Evolutionary conservation across 805 yeast species (phyloP).

Genomic region (Metschnikowia cerradonensis): DNA sequence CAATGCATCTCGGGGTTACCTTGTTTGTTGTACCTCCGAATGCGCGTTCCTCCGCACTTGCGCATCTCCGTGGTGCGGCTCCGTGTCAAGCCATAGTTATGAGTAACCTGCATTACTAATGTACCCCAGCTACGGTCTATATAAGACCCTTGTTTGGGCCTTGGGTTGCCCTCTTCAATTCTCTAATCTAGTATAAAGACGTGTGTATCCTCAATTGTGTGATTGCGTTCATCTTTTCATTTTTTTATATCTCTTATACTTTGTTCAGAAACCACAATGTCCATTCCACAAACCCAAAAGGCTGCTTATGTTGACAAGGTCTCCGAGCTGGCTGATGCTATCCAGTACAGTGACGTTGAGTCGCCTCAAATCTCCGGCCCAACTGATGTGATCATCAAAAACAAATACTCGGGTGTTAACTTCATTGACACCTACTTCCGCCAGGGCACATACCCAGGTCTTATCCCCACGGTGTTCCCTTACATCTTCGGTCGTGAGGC

Average conservation of each 20-base stretch:
- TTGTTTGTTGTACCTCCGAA: too few relatives aligned
- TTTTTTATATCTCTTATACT: too few relatives aligned
- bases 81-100: neutral
- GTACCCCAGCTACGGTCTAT: neutral
- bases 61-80: neutral
- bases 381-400: constrained; percentile 63
- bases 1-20: too few relatives aligned
- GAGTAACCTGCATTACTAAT: neutral
- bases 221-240: too few relatives aligned
- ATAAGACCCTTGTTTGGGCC: neutral
- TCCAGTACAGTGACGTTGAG: constrained; percentile 54
- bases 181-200: too few relatives aligned
- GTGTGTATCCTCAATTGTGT: too few relatives aligned
- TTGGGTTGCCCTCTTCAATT: too few relatives aligned
- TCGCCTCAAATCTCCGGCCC: constrained; percentile 54
- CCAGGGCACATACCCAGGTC: constrained; percentile 62
- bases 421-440: constrained; percentile 83
- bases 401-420: constrained; percentile 74
- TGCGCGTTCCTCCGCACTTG: too few relatives aligned
- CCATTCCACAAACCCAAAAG: constrained; percentile 53
- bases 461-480: constrained; percentile 41
- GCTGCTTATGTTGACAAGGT: constrained; percentile 51
- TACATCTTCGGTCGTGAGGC: constrained; percentile 71
- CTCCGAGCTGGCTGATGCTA: constrained; percentile 54
- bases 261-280: neutral